Percentiles rank a stretch among this genome's conserved stretches.
These are phyloP conservation scores for Hyaloscypha bicolor DNA, from an alignment of 495 filamentous ascomycete species.

Conservation along the genomic window DNA sequence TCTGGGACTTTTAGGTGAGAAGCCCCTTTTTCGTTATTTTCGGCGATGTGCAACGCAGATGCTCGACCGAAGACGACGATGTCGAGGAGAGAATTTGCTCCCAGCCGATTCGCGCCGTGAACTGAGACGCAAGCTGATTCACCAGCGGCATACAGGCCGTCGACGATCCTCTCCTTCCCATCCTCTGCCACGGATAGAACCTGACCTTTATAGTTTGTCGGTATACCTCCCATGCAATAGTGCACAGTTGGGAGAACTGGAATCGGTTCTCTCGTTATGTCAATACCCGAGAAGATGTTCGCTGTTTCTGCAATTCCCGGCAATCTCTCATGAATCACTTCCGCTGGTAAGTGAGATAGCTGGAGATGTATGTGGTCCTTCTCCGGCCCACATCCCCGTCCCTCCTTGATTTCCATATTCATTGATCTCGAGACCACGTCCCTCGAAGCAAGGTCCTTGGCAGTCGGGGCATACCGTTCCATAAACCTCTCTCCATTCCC, in stretches of 20 bases:
- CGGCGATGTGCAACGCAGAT: conserved; percentile 26
- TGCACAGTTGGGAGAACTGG: conserved; percentile 33
- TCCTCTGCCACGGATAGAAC: conserved; percentile 26
- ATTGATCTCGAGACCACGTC: conserved; percentile 31
- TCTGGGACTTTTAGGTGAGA: conserved; percentile 22
- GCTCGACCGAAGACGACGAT: conserved; percentile 34
- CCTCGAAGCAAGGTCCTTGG: conserved; percentile 30
- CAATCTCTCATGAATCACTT: conserved; percentile 28
- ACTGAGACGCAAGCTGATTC: conserved; percentile 33
- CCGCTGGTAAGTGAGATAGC: conserved; percentile 29
- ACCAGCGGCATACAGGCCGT: conserved; percentile 30
- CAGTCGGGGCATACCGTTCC: conserved; percentile 33
- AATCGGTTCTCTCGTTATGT: conserved; percentile 33
- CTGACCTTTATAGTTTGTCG: conserved; percentile 33
- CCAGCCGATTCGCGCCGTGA: conserved; percentile 32
- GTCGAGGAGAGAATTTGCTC: conserved; percentile 33
- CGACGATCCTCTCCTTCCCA: conserved; percentile 28
- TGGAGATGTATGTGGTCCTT: conserved; percentile 35
- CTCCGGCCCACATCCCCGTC: conserved; percentile 29
- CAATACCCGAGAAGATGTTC: conserved; percentile 31
- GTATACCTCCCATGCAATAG: conserved; percentile 34
- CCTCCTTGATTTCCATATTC: conserved; percentile 33
- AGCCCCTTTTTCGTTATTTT: conserved; percentile 26
- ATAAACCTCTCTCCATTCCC: conserved; percentile 32
- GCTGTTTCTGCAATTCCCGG: conserved; percentile 34